phyloP scores from a whole-genome alignment of 192 early-diverging fungal genomes.

The Backusella circina region DNA sequence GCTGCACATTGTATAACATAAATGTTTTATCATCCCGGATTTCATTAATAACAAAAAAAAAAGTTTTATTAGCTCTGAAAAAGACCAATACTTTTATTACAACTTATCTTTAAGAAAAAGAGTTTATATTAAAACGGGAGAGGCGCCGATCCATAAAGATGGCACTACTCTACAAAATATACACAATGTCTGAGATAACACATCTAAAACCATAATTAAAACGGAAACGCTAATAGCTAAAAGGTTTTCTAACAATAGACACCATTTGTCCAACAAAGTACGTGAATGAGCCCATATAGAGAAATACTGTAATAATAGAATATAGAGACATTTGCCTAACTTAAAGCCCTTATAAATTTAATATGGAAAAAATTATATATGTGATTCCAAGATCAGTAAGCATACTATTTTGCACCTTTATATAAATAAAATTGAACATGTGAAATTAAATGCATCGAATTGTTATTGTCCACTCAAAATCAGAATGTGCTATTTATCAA shows the following conservation, averaged over 20 bases:
- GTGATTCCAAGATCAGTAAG: neutral
- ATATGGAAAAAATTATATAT: neutral
- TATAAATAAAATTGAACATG: neutral
- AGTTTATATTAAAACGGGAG: neutral
- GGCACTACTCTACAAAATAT: neutral
- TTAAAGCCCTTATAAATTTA: neutral
- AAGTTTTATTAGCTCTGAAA: neutral
- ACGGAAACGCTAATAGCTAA: neutral
- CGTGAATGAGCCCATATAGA: neutral
- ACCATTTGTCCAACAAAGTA: neutral
- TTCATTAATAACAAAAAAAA: neutral
- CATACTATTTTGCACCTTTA: neutral
- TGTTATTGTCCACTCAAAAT: neutral
- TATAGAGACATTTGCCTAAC: neutral
- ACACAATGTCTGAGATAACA: neutral
- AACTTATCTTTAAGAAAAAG: neutral
- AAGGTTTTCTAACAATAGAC: neutral
- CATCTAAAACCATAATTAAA: neutral
- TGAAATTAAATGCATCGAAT: neutral
- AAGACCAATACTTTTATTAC: neutral
- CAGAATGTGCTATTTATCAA: neutral
- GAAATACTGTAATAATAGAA: neutral
- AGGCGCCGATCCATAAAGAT: neutral
- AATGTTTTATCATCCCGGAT: neutral
- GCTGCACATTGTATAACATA: neutral